Percentiles rank a stretch among this genome's conserved stretches.
Conservation (phyloP, 768 basidiomycete species). For the Sarcodon sp. region DNA sequence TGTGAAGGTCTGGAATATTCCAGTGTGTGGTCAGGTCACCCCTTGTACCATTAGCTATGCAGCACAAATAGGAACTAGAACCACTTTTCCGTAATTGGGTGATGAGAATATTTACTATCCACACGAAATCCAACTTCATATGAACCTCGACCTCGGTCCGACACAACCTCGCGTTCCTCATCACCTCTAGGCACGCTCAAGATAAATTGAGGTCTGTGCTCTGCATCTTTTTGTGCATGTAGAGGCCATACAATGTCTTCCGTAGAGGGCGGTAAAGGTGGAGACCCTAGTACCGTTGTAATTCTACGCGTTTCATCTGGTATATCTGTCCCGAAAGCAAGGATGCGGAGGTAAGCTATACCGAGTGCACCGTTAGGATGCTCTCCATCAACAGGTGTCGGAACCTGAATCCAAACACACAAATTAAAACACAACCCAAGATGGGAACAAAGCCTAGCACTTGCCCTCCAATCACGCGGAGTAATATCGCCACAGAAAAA, state of each 20-base stretch:
- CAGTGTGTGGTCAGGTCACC: not conserved
- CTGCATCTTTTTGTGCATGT: slow-evolving; percentile 14
- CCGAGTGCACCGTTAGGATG: slow-evolving; percentile 40
- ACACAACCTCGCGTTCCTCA: slow-evolving; percentile 21
- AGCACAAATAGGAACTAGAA: too few species aligned
- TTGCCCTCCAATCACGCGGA: slow-evolving; percentile 42
- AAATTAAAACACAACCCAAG: not conserved
- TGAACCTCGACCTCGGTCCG: slow-evolving; percentile 21
- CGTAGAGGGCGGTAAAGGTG: slow-evolving; percentile 16
- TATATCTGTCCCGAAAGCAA: slow-evolving; percentile 21
- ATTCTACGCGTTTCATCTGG: slow-evolving; percentile 23
- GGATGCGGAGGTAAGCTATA: slow-evolving; percentile 34
- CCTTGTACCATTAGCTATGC: not conserved
- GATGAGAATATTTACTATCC: not conserved
- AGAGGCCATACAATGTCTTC: slow-evolving; percentile 28
- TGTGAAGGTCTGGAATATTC: too few species aligned
- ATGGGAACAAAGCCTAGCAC: slow-evolving; percentile 8
- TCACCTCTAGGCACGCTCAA: slow-evolving; percentile 22
- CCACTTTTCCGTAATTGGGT: too few species aligned
- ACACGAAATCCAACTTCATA: slow-evolving; percentile 44
- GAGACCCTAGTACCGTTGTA: slow-evolving; percentile 32
- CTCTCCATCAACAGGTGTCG: slow-evolving; percentile 29
- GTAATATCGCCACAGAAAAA: slow-evolving; percentile 68
- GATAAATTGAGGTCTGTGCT: slow-evolving; percentile 18
- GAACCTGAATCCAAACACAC: slow-evolving; percentile 31